A percentile compares a stretch with the other conserved stretches of the same genome.
These are phyloP conservation scores for Syzygium grande DNA, from an alignment of 345 rosid genomes.

Conservation along the genomic window DNA sequence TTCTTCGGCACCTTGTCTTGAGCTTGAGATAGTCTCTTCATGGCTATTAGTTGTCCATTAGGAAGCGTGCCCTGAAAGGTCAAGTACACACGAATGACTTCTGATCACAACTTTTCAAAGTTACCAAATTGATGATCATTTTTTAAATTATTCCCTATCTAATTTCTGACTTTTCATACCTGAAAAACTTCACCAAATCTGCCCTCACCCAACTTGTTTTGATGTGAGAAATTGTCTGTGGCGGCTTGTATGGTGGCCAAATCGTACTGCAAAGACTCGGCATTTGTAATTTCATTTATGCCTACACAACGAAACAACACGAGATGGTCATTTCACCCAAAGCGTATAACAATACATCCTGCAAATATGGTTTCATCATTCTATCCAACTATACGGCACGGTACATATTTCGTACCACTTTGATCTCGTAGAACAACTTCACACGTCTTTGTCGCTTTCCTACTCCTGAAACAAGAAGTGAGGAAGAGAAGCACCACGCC, in stretches of 20 bases:
- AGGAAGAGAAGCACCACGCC: too few species aligned
- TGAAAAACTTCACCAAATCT: neutral
- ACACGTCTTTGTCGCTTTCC: neutral
- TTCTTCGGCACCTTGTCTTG: too few species aligned
- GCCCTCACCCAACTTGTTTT: neutral
- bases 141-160: constrained; percentile 16
- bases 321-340: neutral
- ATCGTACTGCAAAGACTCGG: neutral
- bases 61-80: too few species aligned
- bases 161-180: neutral
- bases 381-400: neutral
- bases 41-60: too few species aligned
- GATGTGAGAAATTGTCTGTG: constrained; percentile 6
- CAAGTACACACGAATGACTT: too few species aligned
- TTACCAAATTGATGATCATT: too few species aligned
- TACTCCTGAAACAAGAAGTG: too few species aligned
- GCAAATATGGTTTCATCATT: neutral
- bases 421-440: neutral
- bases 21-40: too few species aligned
- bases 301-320: neutral
- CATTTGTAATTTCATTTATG: too few species aligned
- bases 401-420: neutral
- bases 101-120: too few species aligned
- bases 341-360: neutral
- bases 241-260: constrained; percentile 14